Evolutionary conservation across 371 early-diverging fungal species (phyloP), one percentile per base, ranked within the genome.

Genomic region (Chytridium lagenaria): DNA sequence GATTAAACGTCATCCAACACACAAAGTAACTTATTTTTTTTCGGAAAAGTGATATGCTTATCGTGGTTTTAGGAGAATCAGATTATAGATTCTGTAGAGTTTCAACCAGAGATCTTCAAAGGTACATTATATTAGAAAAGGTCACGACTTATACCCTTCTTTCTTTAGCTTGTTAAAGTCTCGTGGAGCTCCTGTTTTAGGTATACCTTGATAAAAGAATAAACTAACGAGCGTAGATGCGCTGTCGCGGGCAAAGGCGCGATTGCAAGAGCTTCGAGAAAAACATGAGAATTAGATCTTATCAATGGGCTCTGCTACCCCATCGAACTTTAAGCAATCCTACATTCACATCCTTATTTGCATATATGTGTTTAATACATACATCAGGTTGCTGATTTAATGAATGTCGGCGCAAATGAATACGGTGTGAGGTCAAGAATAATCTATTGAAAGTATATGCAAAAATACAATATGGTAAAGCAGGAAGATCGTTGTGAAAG

Each of bases 1-100:
- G 38, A 70, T 16, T 79, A 39, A 77, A 79, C 59, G 50, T 77
- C 23, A 72, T 77, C 16, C 73, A 74, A 36, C 83, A 78, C 59
- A 52, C 75, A 38, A 71, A 67, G 79, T 80, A 59, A 38, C 67
- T 57, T 22, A 26, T n/a, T n/a, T n/a, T n/a, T n/a, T n/a, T n/a
- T n/a, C n/a, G 28, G 10, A 26, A 51, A 15, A 10, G 30, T 23
- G 28, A 50, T 12, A 50, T 34, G 7, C 28, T 12, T 31, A 30
- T 61, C 19, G 7, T 33, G 33, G 36, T 33, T 61, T 34, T 15
- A 30, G 57, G 10, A 57, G 10, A 36, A 34, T 34, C 63, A 61
- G 28, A 26, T 36, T 2, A 23, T 28, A 12, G 19, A 61, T 7
- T 7, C 23, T 2, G 33, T 30, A 3, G 63, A 31, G 23, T 16